Evolutionary conservation across 2,329 filamentous ascomycete genomes (phyloP), one percentile per base, ranked within the genome.

Genomic region (Didymella glomerata): DNA sequence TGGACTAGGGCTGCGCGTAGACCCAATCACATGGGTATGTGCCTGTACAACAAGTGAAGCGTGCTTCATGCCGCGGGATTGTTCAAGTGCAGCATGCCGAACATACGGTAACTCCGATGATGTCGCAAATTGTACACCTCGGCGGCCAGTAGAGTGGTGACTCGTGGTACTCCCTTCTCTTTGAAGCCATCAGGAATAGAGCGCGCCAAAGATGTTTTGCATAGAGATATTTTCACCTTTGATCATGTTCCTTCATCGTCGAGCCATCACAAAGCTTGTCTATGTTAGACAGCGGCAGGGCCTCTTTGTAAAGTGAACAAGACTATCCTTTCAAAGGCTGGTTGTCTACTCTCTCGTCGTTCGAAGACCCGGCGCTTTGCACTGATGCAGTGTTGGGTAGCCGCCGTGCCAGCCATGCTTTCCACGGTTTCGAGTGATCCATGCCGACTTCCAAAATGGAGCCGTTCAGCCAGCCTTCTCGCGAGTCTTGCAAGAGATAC

Each of bases 401-500:
- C 22, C 22, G 41, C 14, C 14, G 11, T 25, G 22, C 18, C 22
- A n/a, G 11, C 36, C n/a, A 18, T 45, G 6, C n/a, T 18, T 2
- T 38, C 32, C 32, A 36, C n/a, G 32, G 11, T 8, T 18, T n/a
- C 14, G 4, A 2, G 4, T 2, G 14, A 34, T 10, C n/a, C 16
- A 44, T 9, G 32, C 27, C 34, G 38, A 28, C 24, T 25, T 50
- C 27, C 16, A 25, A 25, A 11, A 22, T 34, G 34, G 38, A 46
- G n/a, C 40, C 32, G 30, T 45, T 34, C 42, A 30, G 40, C 46
- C 40, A n/a, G 24, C 13, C 4, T 9, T 22, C 27, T 34, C 11
- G 22, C 38, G 40, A 28, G 28, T 58, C 24, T 18, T 30, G 16
- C 34, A 48, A 18, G 22, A 54, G 25, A 32, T 50, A 50, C 34